Base-by-base conservation (phyloP, 495 filamentous ascomycete species). In the Darksidea phi region DNA sequence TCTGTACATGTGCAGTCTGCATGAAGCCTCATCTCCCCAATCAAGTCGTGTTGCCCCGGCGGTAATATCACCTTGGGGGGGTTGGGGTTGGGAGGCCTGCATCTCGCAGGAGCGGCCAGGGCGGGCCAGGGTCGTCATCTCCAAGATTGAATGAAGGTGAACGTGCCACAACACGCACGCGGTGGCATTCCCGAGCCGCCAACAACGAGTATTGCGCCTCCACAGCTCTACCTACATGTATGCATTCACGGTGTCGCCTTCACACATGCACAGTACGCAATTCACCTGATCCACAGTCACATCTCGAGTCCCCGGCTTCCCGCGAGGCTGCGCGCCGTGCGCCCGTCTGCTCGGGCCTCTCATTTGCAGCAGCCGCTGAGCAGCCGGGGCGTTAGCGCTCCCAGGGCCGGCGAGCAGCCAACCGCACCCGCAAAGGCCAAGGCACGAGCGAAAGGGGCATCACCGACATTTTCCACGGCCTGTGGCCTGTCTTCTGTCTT, bases 381-480 rank as follows among this genome's bases (percentile, higher is more conserved):
- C 42, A n/a, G 17, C 17, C 17, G 51, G 23, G 34, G 34, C 32
- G 15, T 58, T 57, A 57, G 54, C 54, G 54, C 54, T 46, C 54
- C 28, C 28, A 32, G 28, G 4, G 10, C 28, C 28, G 3, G 28
- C 10, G 28, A 32, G 26, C 26, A 32, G 34, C 38, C 54, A 46
- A 47, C 54, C 41, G 17, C 24, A 37, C 38, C 41, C 21, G 32
- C 54, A 20, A 50, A 25, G 26, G 38, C 54, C 54, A 46, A 57
- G 46, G 21, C 21, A 21, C 12, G 28, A 11, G 7, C 47, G 26
- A 7, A 60, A 60, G 36, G 57, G 57, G 57, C 58, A 51, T n/a
- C 23, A 42, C 49, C 50, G 50, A 55, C 58, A 61, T 48, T 43
- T 12, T 25, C 17, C 49, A 17, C 4, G 38, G 15, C 28, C 38